A percentile compares a stretch with the other conserved stretches of the same genome.
Evolutionary conservation across 1,139 yeast species (phyloP).

Genomic region (Suhomyces panamericanus): DNA sequence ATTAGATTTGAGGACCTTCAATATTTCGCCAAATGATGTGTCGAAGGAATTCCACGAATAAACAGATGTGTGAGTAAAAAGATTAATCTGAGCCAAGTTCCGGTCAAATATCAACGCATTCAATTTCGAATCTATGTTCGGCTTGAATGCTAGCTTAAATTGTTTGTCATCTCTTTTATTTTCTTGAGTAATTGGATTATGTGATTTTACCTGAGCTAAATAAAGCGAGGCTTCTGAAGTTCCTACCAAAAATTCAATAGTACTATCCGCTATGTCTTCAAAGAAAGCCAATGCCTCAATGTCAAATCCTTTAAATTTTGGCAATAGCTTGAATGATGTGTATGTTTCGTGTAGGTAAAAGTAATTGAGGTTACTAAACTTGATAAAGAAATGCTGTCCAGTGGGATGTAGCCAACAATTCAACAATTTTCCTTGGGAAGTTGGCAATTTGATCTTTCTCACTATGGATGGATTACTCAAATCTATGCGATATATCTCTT

Average conservation of each 20-base stretch:
- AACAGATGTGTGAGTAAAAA: conserved; percentile 28
- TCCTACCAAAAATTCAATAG: conserved; percentile 34
- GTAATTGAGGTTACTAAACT: conserved; percentile 25
- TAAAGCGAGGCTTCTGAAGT: conserved; percentile 34
- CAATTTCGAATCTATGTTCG: conserved; percentile 12
- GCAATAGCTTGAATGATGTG: conserved; percentile 33
- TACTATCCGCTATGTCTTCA: conserved; percentile 15
- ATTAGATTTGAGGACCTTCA: conserved; percentile 29
- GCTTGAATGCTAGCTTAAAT: conserved; percentile 31
- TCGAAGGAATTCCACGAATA: conserved; percentile 42
- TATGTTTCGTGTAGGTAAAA: conserved; percentile 37
- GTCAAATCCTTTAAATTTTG: conserved; percentile 32
- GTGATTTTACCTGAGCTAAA: conserved; percentile 29
- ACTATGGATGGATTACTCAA: conserved; percentile 41
- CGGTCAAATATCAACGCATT: conserved; percentile 25
- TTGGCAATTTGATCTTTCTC: conserved; percentile 28
- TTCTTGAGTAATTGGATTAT: conserved; percentile 22
- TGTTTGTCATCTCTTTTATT: conserved; percentile 42
- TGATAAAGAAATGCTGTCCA: conserved; percentile 38
- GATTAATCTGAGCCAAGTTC: conserved; percentile 32
- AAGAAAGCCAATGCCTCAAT: conserved; percentile 27
- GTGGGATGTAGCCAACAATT: conserved; percentile 42
- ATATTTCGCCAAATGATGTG: conserved; percentile 28
- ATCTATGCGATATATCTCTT: conserved; percentile 32
- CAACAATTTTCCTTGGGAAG: conserved; percentile 23